These are phyloP conservation scores for Zygosaccharomyces pseudorouxii DNA, from an alignment of 805 yeast genomes.

Conservation along the genomic window DNA sequence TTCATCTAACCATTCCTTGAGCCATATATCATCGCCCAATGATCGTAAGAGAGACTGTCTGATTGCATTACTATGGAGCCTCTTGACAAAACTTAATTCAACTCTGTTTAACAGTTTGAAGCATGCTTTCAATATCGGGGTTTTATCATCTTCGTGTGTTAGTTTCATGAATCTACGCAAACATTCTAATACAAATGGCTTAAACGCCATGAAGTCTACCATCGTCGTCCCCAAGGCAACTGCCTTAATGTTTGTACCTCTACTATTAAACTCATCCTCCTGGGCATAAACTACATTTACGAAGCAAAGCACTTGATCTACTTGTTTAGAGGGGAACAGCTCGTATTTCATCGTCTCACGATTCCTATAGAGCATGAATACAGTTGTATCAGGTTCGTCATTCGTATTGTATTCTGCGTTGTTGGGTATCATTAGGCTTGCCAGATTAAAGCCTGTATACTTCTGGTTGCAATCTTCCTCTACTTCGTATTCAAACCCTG, in stretches of 20 bases:
- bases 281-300: slow-evolving; percentile 53
- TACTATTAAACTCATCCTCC: slow-evolving; percentile 38
- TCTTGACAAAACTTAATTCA: slow-evolving; percentile 20
- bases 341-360: slow-evolving; percentile 16
- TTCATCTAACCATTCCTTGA: slow-evolving; percentile 9
- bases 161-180: slow-evolving; percentile 37
- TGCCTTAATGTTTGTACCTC: slow-evolving; percentile 60
- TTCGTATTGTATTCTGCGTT: slow-evolving; percentile 47
- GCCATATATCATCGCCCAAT: slow-evolving; percentile 16
- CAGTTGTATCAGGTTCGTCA: slow-evolving; percentile 53
- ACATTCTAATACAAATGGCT: slow-evolving; percentile 52
- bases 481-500: slow-evolving; percentile 36
- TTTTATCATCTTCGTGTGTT: slow-evolving; percentile 9
- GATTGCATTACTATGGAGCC: slow-evolving; percentile 13
- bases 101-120: slow-evolving; percentile 26
- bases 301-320: slow-evolving; percentile 44
- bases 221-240: slow-evolving; percentile 54
- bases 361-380: slow-evolving; percentile 47
- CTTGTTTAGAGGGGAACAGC: slow-evolving; percentile 24
- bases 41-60: slow-evolving; percentile 26
- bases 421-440: slow-evolving; percentile 59
- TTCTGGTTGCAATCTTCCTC: slow-evolving; percentile 14
- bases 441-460: slow-evolving; percentile 25
- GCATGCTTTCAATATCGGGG: slow-evolving; percentile 20
- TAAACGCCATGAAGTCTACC: slow-evolving; percentile 50